These are phyloP conservation scores for Kodamaea kaohsiungensis DNA, from an alignment of 805 yeast species.

Conservation along the genomic window DNA sequence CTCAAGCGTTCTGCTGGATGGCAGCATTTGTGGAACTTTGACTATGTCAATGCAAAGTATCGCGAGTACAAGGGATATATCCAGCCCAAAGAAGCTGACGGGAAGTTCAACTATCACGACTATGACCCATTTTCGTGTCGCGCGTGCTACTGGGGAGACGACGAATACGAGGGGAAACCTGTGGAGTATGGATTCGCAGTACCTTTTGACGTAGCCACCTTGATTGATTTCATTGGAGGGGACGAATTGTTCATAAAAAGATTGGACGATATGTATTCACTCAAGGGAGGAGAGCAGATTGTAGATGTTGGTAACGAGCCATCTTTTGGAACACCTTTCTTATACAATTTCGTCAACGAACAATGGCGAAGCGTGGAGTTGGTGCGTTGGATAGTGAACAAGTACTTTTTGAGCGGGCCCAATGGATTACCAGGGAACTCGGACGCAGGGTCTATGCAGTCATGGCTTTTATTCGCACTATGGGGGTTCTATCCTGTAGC, in stretches of 20 bases:
- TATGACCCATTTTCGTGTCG: conserved; percentile 35
- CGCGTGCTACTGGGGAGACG: conserved; percentile 36
- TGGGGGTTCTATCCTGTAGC: conserved; percentile 37
- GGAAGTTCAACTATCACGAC: conserved; percentile 23
- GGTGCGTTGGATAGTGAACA: conserved; percentile 27
- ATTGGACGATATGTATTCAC: conserved; percentile 36
- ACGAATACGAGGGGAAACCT: conserved; percentile 34
- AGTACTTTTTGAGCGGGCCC: conserved; percentile 24
- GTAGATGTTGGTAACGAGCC: conserved; percentile 42
- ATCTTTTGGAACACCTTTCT: conserved; percentile 34
- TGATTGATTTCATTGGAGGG: conserved; percentile 26
- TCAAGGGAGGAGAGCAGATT: conserved; percentile 25
- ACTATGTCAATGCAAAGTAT: conserved; percentile 6
- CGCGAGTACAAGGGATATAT: conserved; percentile 33
- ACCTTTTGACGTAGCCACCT: conserved; percentile 31
- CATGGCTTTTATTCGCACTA: conserved; percentile 34
- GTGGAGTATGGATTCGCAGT: conserved; percentile 39
- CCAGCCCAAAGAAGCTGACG: conserved; percentile 32
- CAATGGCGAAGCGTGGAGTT: conserved; percentile 30
- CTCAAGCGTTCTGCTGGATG: conserved; percentile 33
- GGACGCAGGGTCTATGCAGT: conserved; percentile 41
- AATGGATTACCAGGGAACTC: conserved; percentile 39
- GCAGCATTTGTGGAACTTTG: conserved; percentile 36
- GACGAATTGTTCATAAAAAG: conserved; percentile 24
- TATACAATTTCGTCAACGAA: conserved; percentile 31